Base-by-base conservation (phyloP, 1,284 basidiomycete genomes). In the Leucocoprinus gongylophorus region DNA sequence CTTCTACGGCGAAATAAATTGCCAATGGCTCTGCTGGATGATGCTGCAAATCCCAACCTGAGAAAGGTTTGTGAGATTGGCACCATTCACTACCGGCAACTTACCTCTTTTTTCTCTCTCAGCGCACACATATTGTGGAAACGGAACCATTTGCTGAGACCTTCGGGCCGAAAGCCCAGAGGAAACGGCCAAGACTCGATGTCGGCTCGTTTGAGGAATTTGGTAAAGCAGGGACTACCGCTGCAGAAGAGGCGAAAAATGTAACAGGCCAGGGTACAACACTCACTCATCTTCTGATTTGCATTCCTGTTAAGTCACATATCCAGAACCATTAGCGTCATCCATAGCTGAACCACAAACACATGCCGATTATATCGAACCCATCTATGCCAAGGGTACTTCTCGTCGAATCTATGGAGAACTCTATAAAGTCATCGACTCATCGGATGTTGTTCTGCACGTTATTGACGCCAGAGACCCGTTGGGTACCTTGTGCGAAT, bases 371-470 rank as follows among this genome's bases (percentile, higher is more conserved):
- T 76, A 79, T 61, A 83, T 85, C 58, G 91, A 94, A 61, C 91
- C 91, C 2, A 91, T 94, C 56, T 95, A 91, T 63, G 82, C 86
- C 53, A 94, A 95, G 68, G 94, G 94, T 35, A 97, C 94, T 0
- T 95, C 92, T 21, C 77, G 87, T 42, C 83, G 97, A 51, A 99
- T 99, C 58, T 99, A 97, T 73, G 95, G 92, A 56, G 95, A 99
- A 68, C 74, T 99, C 21, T 99, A 99, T 80, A 99, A 99, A 70
- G 97, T 99, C 59, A 95, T 99, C 63, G 97, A 99, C 69, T 97
- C 94, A 2, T 97, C 92, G 8, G 95, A 99, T 65, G 93, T 99
- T 43, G 82, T 99, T 57, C 80, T 99, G 38, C 97, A 99, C 68
- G 84, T 99, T 44, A 75, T 99, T 57, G 97, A 99, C 69, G 95